Evolutionary conservation across 1,284 basidiomycete genomes (phyloP).

Genomic region (Uromyces viciae-fabae): DNA sequence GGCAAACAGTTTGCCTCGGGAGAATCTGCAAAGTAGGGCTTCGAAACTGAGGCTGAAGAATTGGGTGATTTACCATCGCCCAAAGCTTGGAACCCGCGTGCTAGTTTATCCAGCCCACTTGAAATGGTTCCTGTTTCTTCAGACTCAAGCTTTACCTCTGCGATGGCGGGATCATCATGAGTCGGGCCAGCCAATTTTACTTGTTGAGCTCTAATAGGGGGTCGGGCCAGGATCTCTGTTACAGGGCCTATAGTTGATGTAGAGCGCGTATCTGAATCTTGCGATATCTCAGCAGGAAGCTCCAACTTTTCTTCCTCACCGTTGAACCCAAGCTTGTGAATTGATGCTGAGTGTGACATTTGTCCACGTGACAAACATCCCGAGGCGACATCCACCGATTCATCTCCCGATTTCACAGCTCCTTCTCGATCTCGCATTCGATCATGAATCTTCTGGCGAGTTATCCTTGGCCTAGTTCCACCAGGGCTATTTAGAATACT

Average conservation of each 20-base stretch:
- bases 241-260: conserved; percentile 6
- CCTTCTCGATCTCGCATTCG: conserved; percentile 24
- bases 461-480: conserved; percentile 25
- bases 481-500: conserved; percentile 9
- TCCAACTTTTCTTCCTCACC: conserved; percentile 36
- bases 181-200: conserved; percentile 10
- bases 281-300: not conserved
- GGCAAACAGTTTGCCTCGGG: not conserved
- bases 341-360: conserved; percentile 29
- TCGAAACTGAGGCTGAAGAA: conserved; percentile 12
- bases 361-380: conserved; percentile 3
- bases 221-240: conserved; percentile 35
- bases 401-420: not conserved
- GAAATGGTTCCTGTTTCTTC: conserved; percentile 25
- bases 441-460: conserved; percentile 39
- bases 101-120: conserved; percentile 43
- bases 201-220: conserved; percentile 25
- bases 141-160: not conserved
- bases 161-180: not conserved
- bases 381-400: not conserved
- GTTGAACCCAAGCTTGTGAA: conserved; percentile 28
- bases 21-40: not conserved
- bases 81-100: conserved; percentile 31
- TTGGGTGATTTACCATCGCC: conserved; percentile 19
- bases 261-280: conserved; percentile 1